Percentiles rank a stretch among this genome's conserved stretches.
Evolutionary conservation across 2,329 filamentous ascomycete species (phyloP).

Genomic region (Hortaea werneckii): DNA sequence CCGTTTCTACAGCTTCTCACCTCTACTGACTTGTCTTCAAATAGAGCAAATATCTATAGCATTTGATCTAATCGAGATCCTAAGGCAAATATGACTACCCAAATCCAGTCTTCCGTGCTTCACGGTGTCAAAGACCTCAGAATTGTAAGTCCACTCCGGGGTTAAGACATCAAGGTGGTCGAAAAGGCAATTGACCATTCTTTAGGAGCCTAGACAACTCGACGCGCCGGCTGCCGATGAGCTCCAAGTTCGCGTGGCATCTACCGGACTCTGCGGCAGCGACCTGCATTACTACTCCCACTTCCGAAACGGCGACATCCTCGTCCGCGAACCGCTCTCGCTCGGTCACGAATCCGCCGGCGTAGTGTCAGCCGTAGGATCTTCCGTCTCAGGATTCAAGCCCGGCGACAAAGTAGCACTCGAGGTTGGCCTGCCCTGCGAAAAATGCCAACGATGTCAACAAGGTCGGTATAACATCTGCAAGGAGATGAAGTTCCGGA

Average conservation of each 20-base stretch:
- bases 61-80: no score
- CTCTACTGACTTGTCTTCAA: no score
- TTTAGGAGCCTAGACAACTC: constrained; percentile 43
- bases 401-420: constrained; percentile 79
- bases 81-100: not conserved
- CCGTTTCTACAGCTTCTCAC: no score
- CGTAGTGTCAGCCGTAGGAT: constrained; percentile 63
- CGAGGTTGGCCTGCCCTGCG: constrained; percentile 82
- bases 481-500: constrained; percentile 47
- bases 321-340: constrained; percentile 71
- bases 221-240: constrained; percentile 41
- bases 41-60: no score
- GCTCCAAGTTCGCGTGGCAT: constrained; percentile 54
- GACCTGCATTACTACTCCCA: constrained; percentile 80
- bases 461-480: constrained; percentile 54
- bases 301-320: constrained; percentile 77
- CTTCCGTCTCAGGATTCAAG: constrained; percentile 40
- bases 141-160: constrained; percentile 34
- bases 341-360: constrained; percentile 72
- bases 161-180: constrained; percentile 1
- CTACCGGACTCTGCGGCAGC: constrained; percentile 61
- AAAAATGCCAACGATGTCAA: constrained; percentile 46
- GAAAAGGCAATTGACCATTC: not conserved
- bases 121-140: constrained; percentile 52
- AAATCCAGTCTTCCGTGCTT: constrained; percentile 44